Evolutionary conservation across 2,329 filamentous ascomycete genomes (phyloP).

Genomic region (Chaetomium olivaceum): DNA sequence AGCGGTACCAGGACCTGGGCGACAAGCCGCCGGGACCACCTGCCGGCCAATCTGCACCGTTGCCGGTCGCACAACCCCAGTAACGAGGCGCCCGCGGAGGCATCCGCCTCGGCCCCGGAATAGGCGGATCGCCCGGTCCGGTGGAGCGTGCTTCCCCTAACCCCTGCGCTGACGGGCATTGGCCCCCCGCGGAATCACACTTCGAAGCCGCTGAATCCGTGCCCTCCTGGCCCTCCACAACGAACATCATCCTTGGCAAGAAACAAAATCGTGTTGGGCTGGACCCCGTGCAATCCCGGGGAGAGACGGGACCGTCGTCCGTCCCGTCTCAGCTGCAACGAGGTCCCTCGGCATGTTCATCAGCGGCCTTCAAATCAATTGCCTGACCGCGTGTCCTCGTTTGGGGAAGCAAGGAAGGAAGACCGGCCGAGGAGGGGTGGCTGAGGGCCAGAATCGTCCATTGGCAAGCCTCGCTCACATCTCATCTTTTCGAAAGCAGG

Average conservation of each 20-base stretch:
- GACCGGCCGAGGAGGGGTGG: constrained; percentile 2
- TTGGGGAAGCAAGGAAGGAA: background rate
- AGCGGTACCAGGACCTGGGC: background rate
- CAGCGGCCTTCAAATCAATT: background rate
- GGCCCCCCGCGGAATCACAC: constrained; percentile 21
- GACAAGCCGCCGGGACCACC: background rate
- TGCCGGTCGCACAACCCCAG: constrained; percentile 8
- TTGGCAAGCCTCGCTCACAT: constrained; percentile 17
- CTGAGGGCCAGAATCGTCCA: constrained; percentile 8
- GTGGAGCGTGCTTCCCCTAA: constrained; percentile 18
- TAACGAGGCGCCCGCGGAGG: constrained; percentile 15
- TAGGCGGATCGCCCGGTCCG: constrained; percentile 29
- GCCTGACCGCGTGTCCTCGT: background rate
- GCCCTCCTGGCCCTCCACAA: background rate
- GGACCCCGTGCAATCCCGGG: background rate
- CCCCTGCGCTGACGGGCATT: constrained; percentile 24
- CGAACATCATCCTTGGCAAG: constrained; percentile 25
- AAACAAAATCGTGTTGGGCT: background rate
- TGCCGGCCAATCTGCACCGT: constrained; percentile 19
- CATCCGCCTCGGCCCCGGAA: constrained; percentile 24
- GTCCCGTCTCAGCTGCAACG: background rate
- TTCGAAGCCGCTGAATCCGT: constrained; percentile 1
- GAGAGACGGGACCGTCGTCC: background rate
- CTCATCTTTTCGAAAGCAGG: constrained; percentile 10
- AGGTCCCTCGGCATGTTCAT: background rate